Evolutionary conservation across 768 basidiomycete genomes (phyloP).

Genomic region (Amanita jacksonii): DNA sequence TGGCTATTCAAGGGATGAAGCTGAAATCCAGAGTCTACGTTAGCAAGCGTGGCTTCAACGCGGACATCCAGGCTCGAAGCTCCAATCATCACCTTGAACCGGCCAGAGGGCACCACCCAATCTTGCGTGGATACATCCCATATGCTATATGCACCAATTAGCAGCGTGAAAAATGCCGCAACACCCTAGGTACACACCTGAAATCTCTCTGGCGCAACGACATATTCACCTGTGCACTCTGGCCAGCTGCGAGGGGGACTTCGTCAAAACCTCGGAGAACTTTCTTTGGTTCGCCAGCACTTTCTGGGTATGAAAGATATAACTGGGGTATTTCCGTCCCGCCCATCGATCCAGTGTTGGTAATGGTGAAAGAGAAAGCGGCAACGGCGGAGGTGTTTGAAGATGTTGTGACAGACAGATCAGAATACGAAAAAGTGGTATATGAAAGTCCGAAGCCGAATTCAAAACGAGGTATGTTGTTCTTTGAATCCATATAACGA

Average conservation of each 20-base stretch:
- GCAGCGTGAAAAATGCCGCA: not conserved
- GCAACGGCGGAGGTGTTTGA: constrained; percentile 20
- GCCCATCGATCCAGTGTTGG: constrained; percentile 36
- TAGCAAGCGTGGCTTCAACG: constrained; percentile 14
- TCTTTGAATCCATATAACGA: constrained; percentile 47
- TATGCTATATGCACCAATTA: constrained; percentile 19
- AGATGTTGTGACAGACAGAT: constrained; percentile 26
- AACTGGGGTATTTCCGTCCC: constrained; percentile 48
- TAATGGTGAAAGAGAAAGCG: constrained; percentile 32
- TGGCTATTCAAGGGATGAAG: too few relatives aligned
- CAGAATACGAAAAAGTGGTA: constrained; percentile 59
- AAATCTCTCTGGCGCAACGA: constrained; percentile 31
- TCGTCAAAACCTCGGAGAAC: constrained; percentile 46
- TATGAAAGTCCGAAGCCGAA: constrained; percentile 73
- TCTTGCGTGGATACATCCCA: constrained; percentile 47
- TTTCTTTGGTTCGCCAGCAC: constrained; percentile 37
- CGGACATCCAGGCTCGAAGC: constrained; percentile 41
- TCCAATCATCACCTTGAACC: constrained; percentile 43
- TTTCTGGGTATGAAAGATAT: constrained; percentile 39
- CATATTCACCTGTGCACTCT: constrained; percentile 26
- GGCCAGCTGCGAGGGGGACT: constrained; percentile 28
- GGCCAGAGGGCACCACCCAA: constrained; percentile 42
- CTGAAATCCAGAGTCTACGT: not conserved
- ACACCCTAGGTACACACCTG: constrained; percentile 29
- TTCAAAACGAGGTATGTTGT: constrained; percentile 44